These are phyloP conservation scores for Colletotrichum sp. DNA, from an alignment of 2,329 filamentous ascomycete species.

Conservation along the genomic window DNA sequence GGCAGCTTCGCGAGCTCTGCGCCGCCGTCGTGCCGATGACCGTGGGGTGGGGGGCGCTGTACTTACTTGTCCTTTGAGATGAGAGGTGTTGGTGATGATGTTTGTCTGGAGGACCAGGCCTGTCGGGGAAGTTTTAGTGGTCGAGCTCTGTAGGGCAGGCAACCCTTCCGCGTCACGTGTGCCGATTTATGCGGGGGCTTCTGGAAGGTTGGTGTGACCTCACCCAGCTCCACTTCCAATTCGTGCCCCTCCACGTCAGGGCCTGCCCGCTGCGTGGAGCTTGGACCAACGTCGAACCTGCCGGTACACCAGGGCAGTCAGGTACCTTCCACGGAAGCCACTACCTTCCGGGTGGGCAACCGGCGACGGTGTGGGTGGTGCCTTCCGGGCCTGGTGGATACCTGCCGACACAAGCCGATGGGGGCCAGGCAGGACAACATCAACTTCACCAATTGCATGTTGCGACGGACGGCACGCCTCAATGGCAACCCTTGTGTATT, in stretches of 20 bases:
- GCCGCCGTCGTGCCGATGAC: not conserved
- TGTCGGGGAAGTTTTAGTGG: slow-evolving; percentile 18
- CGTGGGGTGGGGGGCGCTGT: not conserved
- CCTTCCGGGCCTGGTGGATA: not conserved
- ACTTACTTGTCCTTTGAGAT: slow-evolving; percentile 24
- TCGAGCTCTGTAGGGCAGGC: slow-evolving; percentile 19
- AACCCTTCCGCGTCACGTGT: slow-evolving; percentile 21
- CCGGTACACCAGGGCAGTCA: not conserved
- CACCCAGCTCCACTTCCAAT: not conserved
- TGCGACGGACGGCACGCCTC: not conserved
- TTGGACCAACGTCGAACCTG: not conserved
- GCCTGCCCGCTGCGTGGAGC: not conserved
- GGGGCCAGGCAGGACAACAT: too few species aligned
- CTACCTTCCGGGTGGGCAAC: not conserved
- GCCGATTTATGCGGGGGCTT: not conserved
- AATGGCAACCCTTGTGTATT: not conserved
- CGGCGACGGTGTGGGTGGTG: not conserved
- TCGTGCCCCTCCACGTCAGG: not conserved
- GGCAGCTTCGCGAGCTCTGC: not conserved
- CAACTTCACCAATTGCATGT: too few species aligned
- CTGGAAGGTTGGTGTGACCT: not conserved
- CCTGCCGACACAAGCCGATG: not conserved
- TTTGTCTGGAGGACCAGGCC: slow-evolving; percentile 3
- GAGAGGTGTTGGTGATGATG: slow-evolving; percentile 26
- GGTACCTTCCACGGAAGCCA: not conserved